Conservation (phyloP, 2,329 filamentous ascomycete genomes). For the Myriosclerotinia scirpicola region DNA sequence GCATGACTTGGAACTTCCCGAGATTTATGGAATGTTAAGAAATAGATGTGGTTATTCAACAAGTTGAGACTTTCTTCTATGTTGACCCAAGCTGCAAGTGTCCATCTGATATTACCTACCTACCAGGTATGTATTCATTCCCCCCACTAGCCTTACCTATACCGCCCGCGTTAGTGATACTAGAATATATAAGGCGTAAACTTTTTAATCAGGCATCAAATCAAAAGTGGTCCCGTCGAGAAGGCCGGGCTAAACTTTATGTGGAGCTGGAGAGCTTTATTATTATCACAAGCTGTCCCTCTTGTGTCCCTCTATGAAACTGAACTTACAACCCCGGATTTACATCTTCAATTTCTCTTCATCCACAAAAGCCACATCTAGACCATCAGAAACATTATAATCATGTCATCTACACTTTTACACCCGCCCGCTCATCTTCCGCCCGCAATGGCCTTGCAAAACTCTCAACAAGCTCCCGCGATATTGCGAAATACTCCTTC, state of each 20-base stretch:
- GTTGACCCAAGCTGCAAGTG: constrained; percentile 3
- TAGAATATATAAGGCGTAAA: neutral
- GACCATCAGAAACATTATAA: constrained; percentile 17
- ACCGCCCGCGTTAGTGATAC: constrained; percentile 5
- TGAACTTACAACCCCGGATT: constrained; percentile 7
- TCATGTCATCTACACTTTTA: constrained; percentile 55
- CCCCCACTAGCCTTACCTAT: constrained; percentile 4
- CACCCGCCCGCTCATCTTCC: constrained; percentile 58
- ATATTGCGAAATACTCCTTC: constrained; percentile 56
- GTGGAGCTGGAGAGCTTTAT: constrained; percentile 5
- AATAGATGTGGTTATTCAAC: neutral
- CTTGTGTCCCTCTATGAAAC: constrained; percentile 8
- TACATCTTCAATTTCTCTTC: constrained; percentile 3
- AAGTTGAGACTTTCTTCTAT: neutral
- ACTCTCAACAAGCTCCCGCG: constrained; percentile 61
- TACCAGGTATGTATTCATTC: neutral
- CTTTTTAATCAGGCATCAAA: constrained; percentile 11
- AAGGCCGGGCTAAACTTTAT: constrained; percentile 1
- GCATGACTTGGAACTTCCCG: constrained; percentile 3
- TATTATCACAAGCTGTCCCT: constrained; percentile 16
- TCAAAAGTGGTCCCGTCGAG: neutral
- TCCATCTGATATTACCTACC: neutral
- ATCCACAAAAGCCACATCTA: constrained; percentile 12
- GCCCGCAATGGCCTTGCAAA: constrained; percentile 54
- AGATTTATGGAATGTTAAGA: neutral